These are phyloP conservation scores for Linnemannia hyalina DNA, from an alignment of 192 early-diverging fungal genomes.

Conservation along the genomic window DNA sequence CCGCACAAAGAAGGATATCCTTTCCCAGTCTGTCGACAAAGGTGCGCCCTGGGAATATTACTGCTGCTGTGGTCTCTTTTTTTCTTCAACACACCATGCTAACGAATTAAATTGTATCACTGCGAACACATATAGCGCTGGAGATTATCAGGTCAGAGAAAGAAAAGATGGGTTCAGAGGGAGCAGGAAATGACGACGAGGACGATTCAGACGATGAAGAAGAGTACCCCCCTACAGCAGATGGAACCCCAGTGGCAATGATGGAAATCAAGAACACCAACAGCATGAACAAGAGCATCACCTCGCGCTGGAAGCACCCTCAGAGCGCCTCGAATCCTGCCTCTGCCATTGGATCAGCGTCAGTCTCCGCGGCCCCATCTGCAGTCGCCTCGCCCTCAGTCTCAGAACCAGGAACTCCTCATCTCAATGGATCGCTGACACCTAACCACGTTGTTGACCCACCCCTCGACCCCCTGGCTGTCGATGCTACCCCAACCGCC, in stretches of 20 bases:
- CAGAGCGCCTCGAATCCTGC: slow-evolving; percentile 17
- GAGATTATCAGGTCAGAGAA: slow-evolving; percentile 45
- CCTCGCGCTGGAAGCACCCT: slow-evolving; percentile 63
- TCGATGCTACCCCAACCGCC: slow-evolving; percentile 47
- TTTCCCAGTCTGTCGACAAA: slow-evolving; percentile 41
- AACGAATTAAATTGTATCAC: not conserved
- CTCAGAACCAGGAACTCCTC: slow-evolving; percentile 47
- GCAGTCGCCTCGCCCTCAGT: slow-evolving; percentile 34
- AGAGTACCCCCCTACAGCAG: slow-evolving; percentile 36
- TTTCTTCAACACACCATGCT: not conserved
- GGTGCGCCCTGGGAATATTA: slow-evolving; percentile 1
- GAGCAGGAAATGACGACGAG: slow-evolving; percentile 7
- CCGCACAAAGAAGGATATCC: slow-evolving; percentile 48
- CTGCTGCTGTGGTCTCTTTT: not conserved
- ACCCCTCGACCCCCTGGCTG: slow-evolving; percentile 37
- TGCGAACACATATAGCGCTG: slow-evolving; percentile 19
- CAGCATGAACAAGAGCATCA: slow-evolving; percentile 72
- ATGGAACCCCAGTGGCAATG: slow-evolving; percentile 48
- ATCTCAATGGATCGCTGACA: slow-evolving; percentile 30
- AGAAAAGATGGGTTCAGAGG: slow-evolving; percentile 28
- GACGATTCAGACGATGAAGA: slow-evolving; percentile 53
- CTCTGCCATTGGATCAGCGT: slow-evolving; percentile 2
- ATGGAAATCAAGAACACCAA: slow-evolving; percentile 65
- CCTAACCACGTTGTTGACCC: not conserved
- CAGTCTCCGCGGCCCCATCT: slow-evolving; percentile 10